phyloP scores from a whole-genome alignment of 345 rosid species.

The Eucalyptus fibrosa region DNA sequence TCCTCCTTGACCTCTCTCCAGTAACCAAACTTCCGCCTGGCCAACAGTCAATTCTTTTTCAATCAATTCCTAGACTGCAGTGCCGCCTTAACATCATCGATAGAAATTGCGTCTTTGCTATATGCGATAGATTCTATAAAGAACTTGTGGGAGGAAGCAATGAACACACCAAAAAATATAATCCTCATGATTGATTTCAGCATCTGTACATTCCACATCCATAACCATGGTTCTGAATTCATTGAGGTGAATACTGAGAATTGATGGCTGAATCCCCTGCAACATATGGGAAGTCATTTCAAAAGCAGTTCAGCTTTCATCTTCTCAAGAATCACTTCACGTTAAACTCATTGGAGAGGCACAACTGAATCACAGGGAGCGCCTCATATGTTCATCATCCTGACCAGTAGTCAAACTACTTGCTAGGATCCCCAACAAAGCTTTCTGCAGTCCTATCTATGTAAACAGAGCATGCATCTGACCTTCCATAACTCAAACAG shows the following conservation, averaged over 20 bases:
- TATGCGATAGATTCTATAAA: neutral
- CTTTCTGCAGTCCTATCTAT: neutral
- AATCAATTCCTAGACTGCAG: neutral
- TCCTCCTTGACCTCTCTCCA: neutral
- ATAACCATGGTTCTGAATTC: neutral
- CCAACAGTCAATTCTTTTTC: neutral
- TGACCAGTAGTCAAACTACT: neutral
- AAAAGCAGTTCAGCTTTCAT: neutral
- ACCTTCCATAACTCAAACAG: neutral
- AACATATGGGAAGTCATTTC: neutral
- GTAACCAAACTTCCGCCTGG: neutral
- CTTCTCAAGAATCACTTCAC: neutral
- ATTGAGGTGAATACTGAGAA: neutral
- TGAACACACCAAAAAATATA: neutral
- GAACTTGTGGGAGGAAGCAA: neutral
- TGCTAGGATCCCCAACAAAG: neutral
- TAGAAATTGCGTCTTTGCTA: neutral
- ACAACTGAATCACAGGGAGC: neutral
- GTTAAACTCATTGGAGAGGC: neutral
- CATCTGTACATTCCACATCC: neutral
- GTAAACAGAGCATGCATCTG: neutral
- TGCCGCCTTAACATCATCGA: neutral
- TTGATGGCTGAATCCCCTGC: neutral
- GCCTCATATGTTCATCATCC: neutral
- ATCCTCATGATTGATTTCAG: neutral